Conservation (phyloP, 2,329 filamentous ascomycete genomes). For the Aspergillus brunneoviolaceus region DNA sequence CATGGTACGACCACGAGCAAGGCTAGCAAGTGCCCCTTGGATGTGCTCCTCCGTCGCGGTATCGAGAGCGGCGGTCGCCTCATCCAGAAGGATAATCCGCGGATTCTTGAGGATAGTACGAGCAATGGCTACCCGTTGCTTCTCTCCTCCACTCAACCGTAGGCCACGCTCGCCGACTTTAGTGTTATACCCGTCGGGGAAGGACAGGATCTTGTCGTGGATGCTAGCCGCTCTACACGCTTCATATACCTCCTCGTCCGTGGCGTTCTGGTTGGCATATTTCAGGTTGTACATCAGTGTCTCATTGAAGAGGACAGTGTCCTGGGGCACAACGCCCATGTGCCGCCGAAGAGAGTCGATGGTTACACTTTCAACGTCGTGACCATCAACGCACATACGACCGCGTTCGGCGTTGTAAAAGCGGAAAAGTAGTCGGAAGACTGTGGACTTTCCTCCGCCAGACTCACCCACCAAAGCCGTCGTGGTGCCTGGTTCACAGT, state of each 20-base stretch:
- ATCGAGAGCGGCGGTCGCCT: constrained; percentile 88
- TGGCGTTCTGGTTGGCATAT: constrained; percentile 79
- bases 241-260: constrained; percentile 75
- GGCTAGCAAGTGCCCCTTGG: constrained; percentile 76
- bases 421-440: constrained; percentile 92
- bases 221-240: constrained; percentile 87
- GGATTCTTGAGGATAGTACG: constrained; percentile 91
- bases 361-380: constrained; percentile 79
- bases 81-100: constrained; percentile 87
- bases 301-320: constrained; percentile 94
- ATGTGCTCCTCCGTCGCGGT: constrained; percentile 93
- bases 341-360: constrained; percentile 89
- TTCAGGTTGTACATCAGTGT: constrained; percentile 91
- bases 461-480: constrained; percentile 96
- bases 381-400: constrained; percentile 78
- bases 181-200: constrained; percentile 84
- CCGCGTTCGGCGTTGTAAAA: constrained; percentile 88
- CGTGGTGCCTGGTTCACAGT: constrained; percentile 83
- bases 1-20: constrained; percentile 84
- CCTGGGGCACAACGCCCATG: constrained; percentile 95
- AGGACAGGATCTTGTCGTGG: constrained; percentile 85
- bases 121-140: constrained; percentile 90
- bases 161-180: constrained; percentile 89
- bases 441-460: constrained; percentile 92
- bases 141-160: constrained; percentile 84